phyloP scores from a whole-genome alignment of 768 basidiomycete genomes.

The Royoungia palumana region DNA sequence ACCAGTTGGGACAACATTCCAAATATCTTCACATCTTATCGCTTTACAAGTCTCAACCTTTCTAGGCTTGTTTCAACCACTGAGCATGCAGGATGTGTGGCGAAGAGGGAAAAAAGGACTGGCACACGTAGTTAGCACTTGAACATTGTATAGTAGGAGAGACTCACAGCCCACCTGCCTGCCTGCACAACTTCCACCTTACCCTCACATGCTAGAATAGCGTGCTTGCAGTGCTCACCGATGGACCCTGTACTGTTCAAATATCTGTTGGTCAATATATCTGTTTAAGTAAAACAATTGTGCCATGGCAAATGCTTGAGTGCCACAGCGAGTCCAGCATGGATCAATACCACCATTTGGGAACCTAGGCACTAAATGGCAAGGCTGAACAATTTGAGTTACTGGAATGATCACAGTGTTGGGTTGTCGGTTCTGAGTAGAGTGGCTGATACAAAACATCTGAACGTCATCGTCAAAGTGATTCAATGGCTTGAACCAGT shows the following conservation, averaged over 20 bases:
- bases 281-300: background rate
- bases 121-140: no score
- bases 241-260: slow-evolving; percentile 5
- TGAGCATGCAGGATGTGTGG: no score
- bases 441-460: background rate
- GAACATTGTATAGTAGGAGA: no score
- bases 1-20: no score
- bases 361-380: background rate
- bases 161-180: no score
- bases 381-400: background rate
- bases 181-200: no score
- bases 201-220: no score
- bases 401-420: background rate
- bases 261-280: background rate
- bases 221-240: no score
- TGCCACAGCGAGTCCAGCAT: background rate
- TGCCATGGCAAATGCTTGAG: background rate
- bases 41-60: no score
- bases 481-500: background rate
- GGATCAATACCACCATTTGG: background rate
- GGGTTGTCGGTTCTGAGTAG: background rate
- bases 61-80: no score
- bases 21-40: no score
- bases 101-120: no score
- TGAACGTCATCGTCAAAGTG: background rate